Conservation (phyloP, 202 grass and related monocot species). For the Digitaria exilis region DNA sequence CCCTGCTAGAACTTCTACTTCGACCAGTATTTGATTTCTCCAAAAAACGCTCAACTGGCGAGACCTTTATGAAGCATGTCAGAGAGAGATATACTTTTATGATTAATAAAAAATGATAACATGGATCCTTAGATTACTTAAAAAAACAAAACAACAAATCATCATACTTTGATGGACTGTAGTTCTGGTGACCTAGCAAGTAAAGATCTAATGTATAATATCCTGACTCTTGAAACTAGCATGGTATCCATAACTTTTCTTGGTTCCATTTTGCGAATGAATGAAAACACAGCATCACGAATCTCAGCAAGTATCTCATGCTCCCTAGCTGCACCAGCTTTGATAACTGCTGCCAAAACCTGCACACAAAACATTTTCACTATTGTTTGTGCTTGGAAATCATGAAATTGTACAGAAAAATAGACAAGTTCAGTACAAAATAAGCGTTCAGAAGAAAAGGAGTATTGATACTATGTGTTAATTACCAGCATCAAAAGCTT, state of each 20-base stretch:
- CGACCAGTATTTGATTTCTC: conserved; percentile 81
- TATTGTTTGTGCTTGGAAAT: conserved; percentile 13
- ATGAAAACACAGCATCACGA: conserved; percentile 91
- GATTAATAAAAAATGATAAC: neutral
- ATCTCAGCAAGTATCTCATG: conserved; percentile 99
- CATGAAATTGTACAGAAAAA: conserved; percentile 20
- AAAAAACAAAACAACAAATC: conserved; percentile 11
- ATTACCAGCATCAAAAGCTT: conserved; percentile 99
- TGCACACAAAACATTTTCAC: conserved; percentile 39
- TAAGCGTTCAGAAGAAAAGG: conserved; percentile 8
- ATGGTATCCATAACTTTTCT: conserved; percentile 99
- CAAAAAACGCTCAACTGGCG: conserved; percentile 86
- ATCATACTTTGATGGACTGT: conserved; percentile 88
- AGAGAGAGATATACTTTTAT: conserved; percentile 35
- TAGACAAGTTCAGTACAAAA: neutral
- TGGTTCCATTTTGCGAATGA: conserved; percentile 98
- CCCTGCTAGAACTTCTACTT: conserved; percentile 94
- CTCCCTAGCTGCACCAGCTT: conserved; percentile 96
- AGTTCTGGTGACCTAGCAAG: conserved; percentile 94
- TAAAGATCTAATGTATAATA: conserved; percentile 99
- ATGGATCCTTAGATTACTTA: conserved; percentile 6
- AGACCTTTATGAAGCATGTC: conserved; percentile 66
- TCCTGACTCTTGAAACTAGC: conserved; percentile 97
- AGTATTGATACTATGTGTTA: conserved; percentile 22
- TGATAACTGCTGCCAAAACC: conserved; percentile 98